Conservation (phyloP, 371 early-diverging fungal genomes). For the Gilbertella persicaria region DNA sequence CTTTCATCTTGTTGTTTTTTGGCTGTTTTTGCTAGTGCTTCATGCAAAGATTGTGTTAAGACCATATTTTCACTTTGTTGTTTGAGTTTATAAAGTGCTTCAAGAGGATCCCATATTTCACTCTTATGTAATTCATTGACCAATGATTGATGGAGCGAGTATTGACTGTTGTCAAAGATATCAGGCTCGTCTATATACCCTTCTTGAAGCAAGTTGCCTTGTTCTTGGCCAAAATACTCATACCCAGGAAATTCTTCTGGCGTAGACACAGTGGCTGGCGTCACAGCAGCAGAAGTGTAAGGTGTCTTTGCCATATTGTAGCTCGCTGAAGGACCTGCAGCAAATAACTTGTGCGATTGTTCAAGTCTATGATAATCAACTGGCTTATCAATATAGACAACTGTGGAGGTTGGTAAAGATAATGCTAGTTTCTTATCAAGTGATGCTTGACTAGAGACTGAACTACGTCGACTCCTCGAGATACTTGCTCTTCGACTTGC, state of each 20-base stretch:
- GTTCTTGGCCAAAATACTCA: constrained; percentile 11
- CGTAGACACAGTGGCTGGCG: constrained; percentile 11
- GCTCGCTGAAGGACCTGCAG: neutral
- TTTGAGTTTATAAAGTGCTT: constrained; percentile 18
- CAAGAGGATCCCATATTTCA: constrained; percentile 18
- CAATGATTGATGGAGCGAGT: constrained; percentile 12
- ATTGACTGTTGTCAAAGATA: constrained; percentile 6
- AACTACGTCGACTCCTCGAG: constrained; percentile 13
- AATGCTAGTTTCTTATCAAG: neutral
- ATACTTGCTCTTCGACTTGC: constrained; percentile 19
- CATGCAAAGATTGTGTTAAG: constrained; percentile 16
- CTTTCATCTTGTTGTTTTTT: constrained; percentile 8
- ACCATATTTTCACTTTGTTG: constrained; percentile 26
- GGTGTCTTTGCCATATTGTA: constrained; percentile 20
- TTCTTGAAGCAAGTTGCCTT: neutral
- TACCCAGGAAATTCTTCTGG: constrained; percentile 3
- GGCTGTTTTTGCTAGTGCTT: constrained; percentile 10
- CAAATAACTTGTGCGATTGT: constrained; percentile 21
- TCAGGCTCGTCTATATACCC: neutral
- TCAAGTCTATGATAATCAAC: neutral
- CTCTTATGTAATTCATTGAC: neutral
- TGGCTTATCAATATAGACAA: neutral
- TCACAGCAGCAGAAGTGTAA: constrained; percentile 31
- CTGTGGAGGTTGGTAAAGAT: neutral
- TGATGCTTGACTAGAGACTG: neutral